phyloP scores from a whole-genome alignment of 495 filamentous ascomycete species.

The Astrocystis sublimbata region DNA sequence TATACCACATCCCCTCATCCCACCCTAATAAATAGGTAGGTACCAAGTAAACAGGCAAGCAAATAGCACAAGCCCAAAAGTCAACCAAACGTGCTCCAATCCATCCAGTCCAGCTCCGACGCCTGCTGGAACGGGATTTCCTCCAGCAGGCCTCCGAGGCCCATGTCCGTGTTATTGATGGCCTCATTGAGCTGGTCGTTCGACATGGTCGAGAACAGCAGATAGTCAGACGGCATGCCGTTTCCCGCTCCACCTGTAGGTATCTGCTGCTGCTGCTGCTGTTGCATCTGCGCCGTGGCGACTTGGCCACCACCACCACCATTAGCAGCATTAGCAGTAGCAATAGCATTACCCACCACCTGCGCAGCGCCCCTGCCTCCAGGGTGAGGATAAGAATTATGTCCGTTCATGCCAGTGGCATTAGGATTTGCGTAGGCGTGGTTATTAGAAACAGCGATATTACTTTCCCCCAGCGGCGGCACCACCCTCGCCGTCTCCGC shows the following conservation, averaged over 20 bases:
- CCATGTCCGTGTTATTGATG: conserved; percentile 34
- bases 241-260: conserved; percentile 20
- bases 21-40: not conserved
- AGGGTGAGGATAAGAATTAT: conserved; percentile 19
- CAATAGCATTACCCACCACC: no score
- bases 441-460: conserved; percentile 20
- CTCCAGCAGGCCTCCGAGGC: conserved; percentile 34
- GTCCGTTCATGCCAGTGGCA: conserved; percentile 21
- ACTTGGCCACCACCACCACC: conserved; percentile 26
- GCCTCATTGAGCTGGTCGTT: conserved; percentile 38
- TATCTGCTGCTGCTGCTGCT: conserved; percentile 31
- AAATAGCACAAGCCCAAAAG: no score
- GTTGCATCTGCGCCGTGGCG: no score
- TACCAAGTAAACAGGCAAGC: no score
- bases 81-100: conserved; percentile 32
- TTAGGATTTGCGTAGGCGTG: conserved; percentile 28
- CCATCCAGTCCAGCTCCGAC: conserved; percentile 36
- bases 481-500: conserved; percentile 24
- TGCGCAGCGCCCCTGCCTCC: no score
- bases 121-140: conserved; percentile 35
- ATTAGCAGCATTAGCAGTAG: no score
- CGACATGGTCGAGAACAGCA: conserved; percentile 37
- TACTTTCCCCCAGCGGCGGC: conserved; percentile 20
- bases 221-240: conserved; percentile 32
- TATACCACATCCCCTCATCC: not conserved